Evolutionary conservation across 352 stramenopile species (phyloP), one percentile per base, ranked within the genome.

Genomic region (Phytophthora cactorum): DNA sequence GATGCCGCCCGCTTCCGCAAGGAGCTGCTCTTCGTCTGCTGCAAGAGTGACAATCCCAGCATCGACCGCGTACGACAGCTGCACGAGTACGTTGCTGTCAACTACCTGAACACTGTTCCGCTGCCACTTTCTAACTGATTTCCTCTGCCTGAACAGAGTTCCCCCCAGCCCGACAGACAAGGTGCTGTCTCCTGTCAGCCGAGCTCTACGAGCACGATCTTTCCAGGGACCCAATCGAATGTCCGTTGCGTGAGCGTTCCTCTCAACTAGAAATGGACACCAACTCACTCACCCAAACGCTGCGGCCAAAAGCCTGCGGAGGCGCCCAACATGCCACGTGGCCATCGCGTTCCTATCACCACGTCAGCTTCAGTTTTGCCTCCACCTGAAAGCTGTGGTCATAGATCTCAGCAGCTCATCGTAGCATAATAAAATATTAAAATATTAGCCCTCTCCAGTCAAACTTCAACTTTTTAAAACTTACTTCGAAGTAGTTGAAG

Each of bases 141-240:
- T 10, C 56, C 55, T 36, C 22, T 62, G n/a, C 11, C 2, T 63
- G 22, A 51, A 57, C 59, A 92, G 82, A 52, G 57, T 92, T 39
- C 64, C 88, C 0, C 77, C 67, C 10, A 92, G 84, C 41, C 84
- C 84, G 1, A 92, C 84, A 6, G 84, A 92, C 66, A 86, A 78
- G 45, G 65, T 90, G 59, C 28, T 91, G n/a, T 91, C 84, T 12
- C 84, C 84, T 9, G 80, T 89, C 4, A 88, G 76, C 1, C 72
- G 71, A 28, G 82, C 82, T 11, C 54, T 92, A 11, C 72, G 67
- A 12, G 68, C 66, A 15, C 57, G 57, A 49, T 66, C 63, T 1
- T 57, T 59, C 29, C 68, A 68, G 6, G 45, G 52, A 43, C 31
- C 32, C 11, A 69, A 72, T 62, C 51, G 58, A 4, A 44, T 66